Evolutionary conservation across 345 rosid species (phyloP).

Genomic region (Arabis hirsuta): DNA sequence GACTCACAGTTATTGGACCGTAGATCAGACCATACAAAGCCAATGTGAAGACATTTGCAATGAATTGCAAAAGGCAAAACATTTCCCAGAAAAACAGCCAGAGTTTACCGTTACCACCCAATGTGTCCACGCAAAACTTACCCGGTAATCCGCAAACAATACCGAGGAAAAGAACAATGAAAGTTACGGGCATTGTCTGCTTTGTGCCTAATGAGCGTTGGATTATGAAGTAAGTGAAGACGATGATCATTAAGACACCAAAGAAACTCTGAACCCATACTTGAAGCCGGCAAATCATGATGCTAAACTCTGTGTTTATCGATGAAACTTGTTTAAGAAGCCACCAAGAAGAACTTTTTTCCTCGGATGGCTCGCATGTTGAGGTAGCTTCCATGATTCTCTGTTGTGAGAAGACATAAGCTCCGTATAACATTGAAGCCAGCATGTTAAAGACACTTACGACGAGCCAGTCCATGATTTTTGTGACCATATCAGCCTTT

Average conservation of each 20-base stretch:
- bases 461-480: constrained; percentile 75
- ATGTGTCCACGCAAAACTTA: too few species aligned
- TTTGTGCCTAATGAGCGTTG: constrained; percentile 64
- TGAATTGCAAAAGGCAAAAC: constrained; percentile 68
- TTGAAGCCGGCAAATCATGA: constrained; percentile 58
- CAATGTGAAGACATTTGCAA: constrained; percentile 53
- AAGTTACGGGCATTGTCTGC: constrained; percentile 75
- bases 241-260: constrained; percentile 66
- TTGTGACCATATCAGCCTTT: constrained; percentile 67
- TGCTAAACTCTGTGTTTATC: constrained; percentile 55
- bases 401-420: constrained; percentile 62
- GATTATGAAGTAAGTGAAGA: constrained; percentile 57
- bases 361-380: constrained; percentile 63
- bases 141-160: constrained; percentile 70
- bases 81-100: constrained; percentile 83
- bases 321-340: constrained; percentile 58
- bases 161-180: constrained; percentile 72
- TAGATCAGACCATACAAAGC: constrained; percentile 54
- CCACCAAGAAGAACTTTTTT: constrained; percentile 70
- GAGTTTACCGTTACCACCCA: constrained; percentile 73
- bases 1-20: constrained; percentile 53
- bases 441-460: constrained; percentile 71
- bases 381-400: constrained; percentile 75
- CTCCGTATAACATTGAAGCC: constrained; percentile 59
- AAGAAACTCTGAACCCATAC: constrained; percentile 67